phyloP scores from a whole-genome alignment of 768 basidiomycete genomes.

The Pleurotus tuoliensis region DNA sequence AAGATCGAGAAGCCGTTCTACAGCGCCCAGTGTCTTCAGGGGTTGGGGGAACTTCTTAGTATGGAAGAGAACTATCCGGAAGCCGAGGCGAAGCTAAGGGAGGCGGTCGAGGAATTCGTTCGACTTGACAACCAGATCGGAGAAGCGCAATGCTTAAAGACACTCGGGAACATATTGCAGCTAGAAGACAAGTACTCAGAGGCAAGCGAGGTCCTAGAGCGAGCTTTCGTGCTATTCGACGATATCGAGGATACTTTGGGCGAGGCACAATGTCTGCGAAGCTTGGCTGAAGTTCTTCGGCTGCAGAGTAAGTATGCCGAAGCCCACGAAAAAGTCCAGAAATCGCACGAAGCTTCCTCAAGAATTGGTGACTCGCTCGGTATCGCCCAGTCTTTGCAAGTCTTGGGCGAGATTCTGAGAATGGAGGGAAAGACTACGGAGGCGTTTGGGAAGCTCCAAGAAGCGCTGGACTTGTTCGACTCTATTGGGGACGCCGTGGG shows the following conservation, averaged over 20 bases:
- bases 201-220: background rate
- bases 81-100: slow-evolving; percentile 1
- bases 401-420: slow-evolving; percentile 3
- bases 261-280: slow-evolving; percentile 4
- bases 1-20: slow-evolving; percentile 5
- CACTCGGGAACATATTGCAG: background rate
- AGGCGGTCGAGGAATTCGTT: slow-evolving; percentile 1
- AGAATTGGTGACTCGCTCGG: slow-evolving; percentile 2
- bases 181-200: slow-evolving; percentile 2
- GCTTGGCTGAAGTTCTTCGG: slow-evolving; percentile 4
- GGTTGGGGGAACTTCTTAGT: background rate
- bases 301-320: background rate
- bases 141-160: slow-evolving; percentile 4
- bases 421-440: background rate
- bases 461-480: background rate
- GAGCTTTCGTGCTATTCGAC: background rate
- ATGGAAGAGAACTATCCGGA: slow-evolving; percentile 1
- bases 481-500: background rate
- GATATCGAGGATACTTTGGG: slow-evolving; percentile 1
- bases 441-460: background rate
- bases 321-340: slow-evolving; percentile 3
- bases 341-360: background rate
- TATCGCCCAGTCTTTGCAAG: slow-evolving; percentile 7
- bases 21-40: slow-evolving; percentile 3
- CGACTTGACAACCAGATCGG: slow-evolving; percentile 2